Evolutionary conservation across 2,329 filamentous ascomycete genomes (phyloP).

Genomic region (Ceratocystis colombiana): DNA sequence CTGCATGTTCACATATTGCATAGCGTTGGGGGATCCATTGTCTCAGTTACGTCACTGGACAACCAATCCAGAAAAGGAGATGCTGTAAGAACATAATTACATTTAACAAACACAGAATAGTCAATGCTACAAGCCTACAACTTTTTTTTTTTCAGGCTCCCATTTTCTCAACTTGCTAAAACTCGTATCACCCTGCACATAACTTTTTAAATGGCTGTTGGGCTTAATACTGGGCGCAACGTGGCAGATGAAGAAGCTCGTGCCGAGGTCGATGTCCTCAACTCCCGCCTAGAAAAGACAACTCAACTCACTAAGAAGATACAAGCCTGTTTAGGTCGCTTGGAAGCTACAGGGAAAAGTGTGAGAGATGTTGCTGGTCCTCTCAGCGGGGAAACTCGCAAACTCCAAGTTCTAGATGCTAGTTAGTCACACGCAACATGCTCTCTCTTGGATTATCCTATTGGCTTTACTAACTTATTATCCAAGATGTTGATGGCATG

Average conservation of each 20-base stretch:
- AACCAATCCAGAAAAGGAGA: background rate
- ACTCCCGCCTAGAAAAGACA: slow-evolving; percentile 76
- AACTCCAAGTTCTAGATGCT: slow-evolving; percentile 72
- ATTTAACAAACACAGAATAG: background rate
- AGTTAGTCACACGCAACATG: slow-evolving; percentile 44
- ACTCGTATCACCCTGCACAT: no score
- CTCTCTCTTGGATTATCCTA: background rate
- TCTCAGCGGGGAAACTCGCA: slow-evolving; percentile 83
- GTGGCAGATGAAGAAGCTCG: slow-evolving; percentile 56
- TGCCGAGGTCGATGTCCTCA: slow-evolving; percentile 60
- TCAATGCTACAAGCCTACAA: background rate
- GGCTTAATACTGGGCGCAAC: slow-evolving; percentile 33
- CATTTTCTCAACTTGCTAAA: background rate
- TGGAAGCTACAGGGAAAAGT: slow-evolving; percentile 81
- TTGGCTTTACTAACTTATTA: background rate
- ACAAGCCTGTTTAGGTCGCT: slow-evolving; percentile 68
- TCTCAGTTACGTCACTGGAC: slow-evolving; percentile 1
- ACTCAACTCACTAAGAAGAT: slow-evolving; percentile 92
- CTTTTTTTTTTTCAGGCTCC: background rate
- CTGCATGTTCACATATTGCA: background rate
- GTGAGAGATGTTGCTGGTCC: slow-evolving; percentile 88
- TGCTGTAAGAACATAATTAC: background rate
- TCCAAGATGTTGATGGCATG: slow-evolving; percentile 69
- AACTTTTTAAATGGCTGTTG: slow-evolving; percentile 18
- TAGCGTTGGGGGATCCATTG: background rate